Evolutionary conservation across 352 stramenopile genomes (phyloP), one percentile per base, ranked within the genome.

Genomic region (Phytophthora vignae): DNA sequence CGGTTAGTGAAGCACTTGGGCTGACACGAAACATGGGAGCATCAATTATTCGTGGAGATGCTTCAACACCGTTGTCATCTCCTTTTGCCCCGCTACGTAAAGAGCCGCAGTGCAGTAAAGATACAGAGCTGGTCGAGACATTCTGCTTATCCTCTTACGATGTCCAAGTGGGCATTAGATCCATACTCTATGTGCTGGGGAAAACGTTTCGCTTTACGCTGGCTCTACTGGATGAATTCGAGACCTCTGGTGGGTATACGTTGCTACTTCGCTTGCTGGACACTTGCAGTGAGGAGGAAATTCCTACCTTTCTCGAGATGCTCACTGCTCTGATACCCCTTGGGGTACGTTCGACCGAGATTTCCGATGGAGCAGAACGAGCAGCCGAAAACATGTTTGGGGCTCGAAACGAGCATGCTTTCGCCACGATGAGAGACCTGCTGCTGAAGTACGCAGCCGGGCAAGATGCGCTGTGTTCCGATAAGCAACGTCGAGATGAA

Each of bases 211-310:
- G 81, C 1, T 87, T 83, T 55, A 88, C 83, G 7, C 73, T 83
- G n/a, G 82, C 85, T 19, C 66, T 95, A 5, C 67, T 95, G 3
- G 81, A 85, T 22, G 85, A 90, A 50, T 95, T 95, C 42, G 77
- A 91, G 8, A 81, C 67, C 0, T 85, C 78, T 11, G 85, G 88
- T 42, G 88, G 88, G 1, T 94, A 95, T 48, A 59, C 77, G 21
- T 65, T 94, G 31, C 48, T 95, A 6, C 69, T 78, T 29, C 66
- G 44, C 17, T 73, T 85, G 8, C 57, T 93, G 8, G 77, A 85
- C 53, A 65, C 53, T 3, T 84, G 79, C n/a, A 55, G 57, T 1
- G 84, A 91, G 42, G 55, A 70, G 2, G 62, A 91, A 3, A 79
- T 83, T 6, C 76, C 80, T 5, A 71, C 58, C 8, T 55, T 93